phyloP scores from a whole-genome alignment of 495 filamentous ascomycete genomes.

The Lentithecium fluviatile region DNA sequence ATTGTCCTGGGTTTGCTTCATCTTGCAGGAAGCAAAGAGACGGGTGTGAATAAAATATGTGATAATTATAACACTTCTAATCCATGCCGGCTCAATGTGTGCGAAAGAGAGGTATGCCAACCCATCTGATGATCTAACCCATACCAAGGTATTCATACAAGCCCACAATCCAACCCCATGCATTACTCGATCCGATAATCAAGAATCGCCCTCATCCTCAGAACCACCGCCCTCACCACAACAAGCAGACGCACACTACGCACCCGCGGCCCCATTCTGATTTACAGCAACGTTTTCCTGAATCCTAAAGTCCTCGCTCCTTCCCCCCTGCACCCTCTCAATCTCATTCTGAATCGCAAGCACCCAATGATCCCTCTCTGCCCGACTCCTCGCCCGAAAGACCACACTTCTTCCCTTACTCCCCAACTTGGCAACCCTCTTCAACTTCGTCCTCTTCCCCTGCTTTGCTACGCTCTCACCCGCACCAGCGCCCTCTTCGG shows the following conservation, averaged over 20 bases:
- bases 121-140: too few relatives aligned
- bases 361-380: conserved; percentile 76
- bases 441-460: conserved; percentile 44
- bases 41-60: too few relatives aligned
- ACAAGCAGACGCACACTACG: neutral
- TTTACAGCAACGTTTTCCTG: conserved; percentile 36
- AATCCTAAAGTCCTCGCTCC: conserved; percentile 61
- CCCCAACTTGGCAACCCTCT: conserved; percentile 51
- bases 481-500: conserved; percentile 46
- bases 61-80: too few relatives aligned
- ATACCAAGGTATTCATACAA: too few relatives aligned
- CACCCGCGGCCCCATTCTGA: neutral
- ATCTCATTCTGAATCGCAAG: conserved; percentile 71
- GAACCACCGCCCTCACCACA: neutral
- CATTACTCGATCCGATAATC: too few relatives aligned
- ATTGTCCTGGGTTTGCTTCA: too few relatives aligned
- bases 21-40: too few relatives aligned
- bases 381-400: conserved; percentile 67
- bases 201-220: neutral
- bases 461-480: conserved; percentile 19
- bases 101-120: too few relatives aligned
- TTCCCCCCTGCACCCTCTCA: conserved; percentile 58
- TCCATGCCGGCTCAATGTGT: too few relatives aligned
- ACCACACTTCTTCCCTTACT: conserved; percentile 65
- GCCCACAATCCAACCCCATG: too few relatives aligned